Evolutionary conservation across 1,284 basidiomycete species (phyloP).

Genomic region (Ganoderma lucidum): DNA sequence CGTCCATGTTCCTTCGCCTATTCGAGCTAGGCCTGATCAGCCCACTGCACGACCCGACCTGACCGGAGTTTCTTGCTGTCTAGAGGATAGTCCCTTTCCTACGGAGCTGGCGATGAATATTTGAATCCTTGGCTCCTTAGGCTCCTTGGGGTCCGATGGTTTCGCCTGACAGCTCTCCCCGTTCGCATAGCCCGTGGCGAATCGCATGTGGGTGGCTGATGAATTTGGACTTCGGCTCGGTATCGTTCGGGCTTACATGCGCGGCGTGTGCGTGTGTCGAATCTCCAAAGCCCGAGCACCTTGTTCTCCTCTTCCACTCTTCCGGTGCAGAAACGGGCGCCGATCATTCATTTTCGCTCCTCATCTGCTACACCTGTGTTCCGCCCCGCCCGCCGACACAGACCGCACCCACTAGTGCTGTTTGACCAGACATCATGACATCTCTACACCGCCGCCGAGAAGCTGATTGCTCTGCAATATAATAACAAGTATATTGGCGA

Average conservation of each 20-base stretch:
- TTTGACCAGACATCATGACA: slow-evolving; percentile 20
- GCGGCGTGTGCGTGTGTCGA: neutral
- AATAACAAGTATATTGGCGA: neutral
- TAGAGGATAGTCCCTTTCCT: neutral
- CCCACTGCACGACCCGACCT: neutral
- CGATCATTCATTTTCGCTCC: slow-evolving; percentile 17
- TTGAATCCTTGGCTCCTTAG: neutral
- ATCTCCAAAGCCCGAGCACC: neutral
- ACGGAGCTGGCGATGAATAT: neutral
- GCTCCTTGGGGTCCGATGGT: neutral
- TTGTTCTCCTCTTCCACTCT: neutral
- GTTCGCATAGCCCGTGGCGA: neutral
- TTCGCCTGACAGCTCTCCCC: neutral
- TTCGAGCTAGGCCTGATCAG: neutral
- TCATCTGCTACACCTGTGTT: slow-evolving; percentile 10
- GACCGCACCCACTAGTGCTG: slow-evolving; percentile 1
- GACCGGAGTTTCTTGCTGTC: neutral
- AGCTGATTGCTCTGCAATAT: slow-evolving; percentile 14
- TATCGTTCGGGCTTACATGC: neutral
- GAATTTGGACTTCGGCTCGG: neutral
- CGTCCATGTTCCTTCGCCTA: neutral
- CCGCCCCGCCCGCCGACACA: slow-evolving; percentile 17
- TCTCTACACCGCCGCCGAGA: slow-evolving; percentile 16
- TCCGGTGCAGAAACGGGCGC: slow-evolving; percentile 8
- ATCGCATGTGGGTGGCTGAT: neutral